A percentile compares a stretch with the other conserved stretches of the same genome.
Conservation (phyloP, 2,329 filamentous ascomycete genomes). For the Aspergillus melleus region DNA sequence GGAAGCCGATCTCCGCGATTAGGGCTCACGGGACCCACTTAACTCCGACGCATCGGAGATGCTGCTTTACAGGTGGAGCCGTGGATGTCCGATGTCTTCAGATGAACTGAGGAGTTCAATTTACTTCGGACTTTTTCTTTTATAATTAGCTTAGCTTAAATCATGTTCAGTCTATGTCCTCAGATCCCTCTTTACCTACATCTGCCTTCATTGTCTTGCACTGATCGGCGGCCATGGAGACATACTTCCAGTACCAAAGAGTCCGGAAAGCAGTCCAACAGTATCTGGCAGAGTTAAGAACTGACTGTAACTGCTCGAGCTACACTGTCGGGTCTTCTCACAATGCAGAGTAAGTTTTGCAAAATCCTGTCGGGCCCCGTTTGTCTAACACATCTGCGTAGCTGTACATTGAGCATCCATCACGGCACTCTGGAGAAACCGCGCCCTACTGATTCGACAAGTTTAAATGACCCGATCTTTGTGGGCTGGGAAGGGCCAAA, state of each 20-base stretch:
- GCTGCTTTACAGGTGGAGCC: too few relatives aligned
- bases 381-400: not conserved
- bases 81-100: too few relatives aligned
- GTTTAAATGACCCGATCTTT: constrained; percentile 22
- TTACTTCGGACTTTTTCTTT: too few relatives aligned
- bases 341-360: not conserved
- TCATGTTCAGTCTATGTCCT: too few relatives aligned
- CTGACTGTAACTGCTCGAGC: constrained; percentile 3
- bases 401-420: constrained; percentile 2
- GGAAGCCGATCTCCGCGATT: too few relatives aligned
- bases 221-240: constrained; percentile 10
- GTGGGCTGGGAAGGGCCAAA: constrained; percentile 41
- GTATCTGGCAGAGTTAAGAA: not conserved
- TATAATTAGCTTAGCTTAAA: too few relatives aligned
- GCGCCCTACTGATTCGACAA: not conserved
- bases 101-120: too few relatives aligned
- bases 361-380: not conserved
- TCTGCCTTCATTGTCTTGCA: not conserved
- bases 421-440: not conserved
- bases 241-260: constrained; percentile 19
- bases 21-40: too few relatives aligned
- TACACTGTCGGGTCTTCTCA: constrained; percentile 7
- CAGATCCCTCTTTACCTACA: too few relatives aligned
- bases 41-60: too few relatives aligned
- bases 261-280: constrained; percentile 13